Evolutionary conservation across 2,329 filamentous ascomycete genomes (phyloP).

Genomic region (Fusarium compactum): DNA sequence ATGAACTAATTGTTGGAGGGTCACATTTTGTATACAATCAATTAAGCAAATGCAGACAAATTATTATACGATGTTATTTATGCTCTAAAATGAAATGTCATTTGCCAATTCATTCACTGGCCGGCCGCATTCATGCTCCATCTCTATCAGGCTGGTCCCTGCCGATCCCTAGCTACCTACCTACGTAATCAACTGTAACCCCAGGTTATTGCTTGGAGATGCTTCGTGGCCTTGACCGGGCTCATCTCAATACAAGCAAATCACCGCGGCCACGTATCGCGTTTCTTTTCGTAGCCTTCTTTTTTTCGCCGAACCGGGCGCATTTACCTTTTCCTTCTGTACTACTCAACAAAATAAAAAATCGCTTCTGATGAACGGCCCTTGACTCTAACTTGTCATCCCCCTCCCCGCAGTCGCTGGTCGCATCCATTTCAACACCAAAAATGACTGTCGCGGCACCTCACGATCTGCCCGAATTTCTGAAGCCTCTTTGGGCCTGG

Average conservation of each 20-base stretch:
- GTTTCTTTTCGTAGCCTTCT: not conserved
- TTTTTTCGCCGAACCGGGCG: slow-evolving; percentile 11
- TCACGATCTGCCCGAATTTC: slow-evolving; percentile 51
- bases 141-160: slow-evolving; percentile 20
- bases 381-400: not conserved
- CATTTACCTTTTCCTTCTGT: not conserved
- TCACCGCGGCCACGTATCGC: slow-evolving; percentile 20
- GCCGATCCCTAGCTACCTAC: slow-evolving; percentile 27
- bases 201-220: slow-evolving; percentile 27
- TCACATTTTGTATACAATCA: not conserved
- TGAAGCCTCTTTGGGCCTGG: slow-evolving; percentile 53
- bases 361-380: slow-evolving; percentile 6
- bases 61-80: not conserved
- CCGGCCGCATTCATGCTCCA: slow-evolving; percentile 3
- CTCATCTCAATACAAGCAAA: slow-evolving; percentile 2
- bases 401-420: slow-evolving; percentile 20
- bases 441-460: slow-evolving; percentile 37
- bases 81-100: slow-evolving; percentile 4
- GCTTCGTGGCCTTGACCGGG: slow-evolving; percentile 39
- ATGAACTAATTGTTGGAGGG: not conserved
- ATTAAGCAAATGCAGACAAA: not conserved
- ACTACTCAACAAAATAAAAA: not conserved
- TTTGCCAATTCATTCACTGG: slow-evolving; percentile 19
- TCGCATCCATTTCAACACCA: slow-evolving; percentile 14
- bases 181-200: slow-evolving; percentile 36